Evolutionary conservation across 352 stramenopile species (phyloP).

Genomic region (Pythium plurisporium): DNA sequence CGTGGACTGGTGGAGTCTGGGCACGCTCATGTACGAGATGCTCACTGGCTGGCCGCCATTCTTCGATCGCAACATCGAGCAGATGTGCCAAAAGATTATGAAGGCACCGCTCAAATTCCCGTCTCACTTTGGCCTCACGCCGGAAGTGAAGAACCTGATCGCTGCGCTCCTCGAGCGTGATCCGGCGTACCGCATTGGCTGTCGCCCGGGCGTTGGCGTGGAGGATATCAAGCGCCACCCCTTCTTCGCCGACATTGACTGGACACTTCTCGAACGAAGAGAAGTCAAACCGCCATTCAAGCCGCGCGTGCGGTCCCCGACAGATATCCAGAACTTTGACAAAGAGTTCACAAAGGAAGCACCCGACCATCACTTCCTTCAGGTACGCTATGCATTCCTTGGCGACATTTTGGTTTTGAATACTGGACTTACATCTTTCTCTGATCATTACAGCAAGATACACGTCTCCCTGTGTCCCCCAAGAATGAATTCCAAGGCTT

Average conservation of each 20-base stretch:
- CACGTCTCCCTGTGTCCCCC: conserved; percentile 59
- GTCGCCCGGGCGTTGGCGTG: conserved; percentile 55
- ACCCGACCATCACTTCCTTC: conserved; percentile 68
- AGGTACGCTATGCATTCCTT: conserved; percentile 21
- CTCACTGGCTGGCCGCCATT: conserved; percentile 92
- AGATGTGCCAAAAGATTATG: conserved; percentile 92
- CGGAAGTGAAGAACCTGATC: conserved; percentile 77
- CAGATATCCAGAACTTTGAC: conserved; percentile 88
- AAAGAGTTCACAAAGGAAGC: conserved; percentile 84
- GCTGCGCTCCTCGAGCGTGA: conserved; percentile 70
- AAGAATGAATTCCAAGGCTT: conserved; percentile 87
- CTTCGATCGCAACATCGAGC: conserved; percentile 90
- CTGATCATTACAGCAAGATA: conserved; percentile 51
- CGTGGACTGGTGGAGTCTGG: conserved; percentile 93
- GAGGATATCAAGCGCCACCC: conserved; percentile 76
- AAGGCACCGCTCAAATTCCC: conserved; percentile 86
- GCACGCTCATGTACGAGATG: conserved; percentile 94
- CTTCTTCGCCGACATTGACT: conserved; percentile 82
- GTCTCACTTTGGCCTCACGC: conserved; percentile 68
- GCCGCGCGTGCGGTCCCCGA: conserved; percentile 68
- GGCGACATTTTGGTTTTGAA: not conserved
- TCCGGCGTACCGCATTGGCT: conserved; percentile 60
- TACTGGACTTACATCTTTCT: conserved; percentile 3
- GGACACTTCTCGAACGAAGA: conserved; percentile 61
- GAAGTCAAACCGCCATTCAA: conserved; percentile 84